Percentiles rank a stretch among this genome's conserved stretches.
phyloP scores from a whole-genome alignment of 176 grass and related monocot genomes.

The Aegilops sharonensis region DNA sequence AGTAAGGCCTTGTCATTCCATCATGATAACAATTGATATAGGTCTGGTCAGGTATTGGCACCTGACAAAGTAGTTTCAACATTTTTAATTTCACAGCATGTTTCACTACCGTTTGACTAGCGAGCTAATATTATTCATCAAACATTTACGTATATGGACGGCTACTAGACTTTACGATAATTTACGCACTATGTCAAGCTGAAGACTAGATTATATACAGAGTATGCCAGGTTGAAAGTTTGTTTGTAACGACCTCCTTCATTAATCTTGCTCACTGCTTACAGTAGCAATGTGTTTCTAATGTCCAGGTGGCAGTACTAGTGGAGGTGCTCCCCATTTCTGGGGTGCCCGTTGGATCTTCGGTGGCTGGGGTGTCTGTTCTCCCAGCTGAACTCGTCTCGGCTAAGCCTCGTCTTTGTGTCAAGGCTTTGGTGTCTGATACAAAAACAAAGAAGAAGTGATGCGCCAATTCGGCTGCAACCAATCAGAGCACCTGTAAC shows the following conservation, averaged over 20 bases:
- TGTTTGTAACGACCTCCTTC: neutral
- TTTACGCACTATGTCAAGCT: neutral
- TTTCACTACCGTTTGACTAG: slow-evolving; percentile 13
- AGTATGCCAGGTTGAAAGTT: neutral
- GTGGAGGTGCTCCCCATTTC: slow-evolving; percentile 76
- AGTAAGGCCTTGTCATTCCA: slow-evolving; percentile 16
- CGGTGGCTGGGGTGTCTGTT: slow-evolving; percentile 61
- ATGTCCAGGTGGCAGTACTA: slow-evolving; percentile 66
- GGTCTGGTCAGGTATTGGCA: slow-evolving; percentile 30
- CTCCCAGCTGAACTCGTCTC: slow-evolving; percentile 50
- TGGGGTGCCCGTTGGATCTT: slow-evolving; percentile 62
- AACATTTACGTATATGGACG: neutral
- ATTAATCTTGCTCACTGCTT: slow-evolving; percentile 1
- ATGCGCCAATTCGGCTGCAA: neutral
- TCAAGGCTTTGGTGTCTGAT: slow-evolving; percentile 69
- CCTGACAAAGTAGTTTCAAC: slow-evolving; percentile 37
- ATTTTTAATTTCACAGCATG: slow-evolving; percentile 22
- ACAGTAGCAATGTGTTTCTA: slow-evolving; percentile 4
- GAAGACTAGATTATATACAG: neutral
- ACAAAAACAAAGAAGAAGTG: slow-evolving; percentile 57
- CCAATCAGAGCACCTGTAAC: neutral
- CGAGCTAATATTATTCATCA: slow-evolving; percentile 9
- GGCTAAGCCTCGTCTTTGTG: slow-evolving; percentile 58
- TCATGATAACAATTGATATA: slow-evolving; percentile 31
- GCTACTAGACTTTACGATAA: neutral